A percentile compares a stretch with the other conserved stretches of the same genome.
Evolutionary conservation across 2,329 filamentous ascomycete genomes (phyloP).

Genomic region (Dothiorella sarmentorum): DNA sequence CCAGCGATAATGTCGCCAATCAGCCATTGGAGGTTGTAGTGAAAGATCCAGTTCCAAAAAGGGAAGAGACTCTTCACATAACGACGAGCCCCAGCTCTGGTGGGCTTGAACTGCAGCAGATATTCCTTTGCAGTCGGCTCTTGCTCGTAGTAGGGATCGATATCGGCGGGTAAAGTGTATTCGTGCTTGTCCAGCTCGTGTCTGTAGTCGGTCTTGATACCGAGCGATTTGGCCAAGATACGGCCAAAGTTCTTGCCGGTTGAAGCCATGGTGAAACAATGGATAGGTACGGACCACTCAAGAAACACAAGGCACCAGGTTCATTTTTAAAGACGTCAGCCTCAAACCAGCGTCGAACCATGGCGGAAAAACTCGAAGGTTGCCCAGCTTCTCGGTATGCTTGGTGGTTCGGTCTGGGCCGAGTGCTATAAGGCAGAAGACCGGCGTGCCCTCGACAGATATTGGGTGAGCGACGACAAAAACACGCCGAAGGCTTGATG

Average conservation of each 20-base stretch:
- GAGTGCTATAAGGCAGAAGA: background rate
- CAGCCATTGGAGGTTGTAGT: conserved; percentile 34
- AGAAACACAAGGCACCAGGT: background rate
- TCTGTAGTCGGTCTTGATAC: conserved; percentile 9
- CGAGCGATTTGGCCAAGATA: conserved; percentile 1
- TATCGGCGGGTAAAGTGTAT: background rate
- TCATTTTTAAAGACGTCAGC: conserved; percentile 3
- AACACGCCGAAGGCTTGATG: background rate
- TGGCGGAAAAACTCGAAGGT: background rate
- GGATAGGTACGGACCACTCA: background rate
- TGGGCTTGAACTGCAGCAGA: conserved; percentile 27
- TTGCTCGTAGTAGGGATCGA: conserved; percentile 27
- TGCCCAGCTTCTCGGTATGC: conserved; percentile 11
- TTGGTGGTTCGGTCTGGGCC: conserved; percentile 10
- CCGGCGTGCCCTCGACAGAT: background rate
- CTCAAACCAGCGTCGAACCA: background rate
- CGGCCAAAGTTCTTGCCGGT: conserved; percentile 1
- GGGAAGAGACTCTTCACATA: conserved; percentile 30
- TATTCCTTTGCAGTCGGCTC: conserved; percentile 31
- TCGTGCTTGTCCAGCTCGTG: conserved; percentile 1
- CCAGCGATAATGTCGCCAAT: conserved; percentile 31
- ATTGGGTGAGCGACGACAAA: background rate
- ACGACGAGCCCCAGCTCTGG: conserved; percentile 24
- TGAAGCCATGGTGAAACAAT: background rate
- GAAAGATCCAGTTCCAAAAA: conserved; percentile 26